Evolutionary conservation across 140 eudicot species (phyloP).

Genomic region (Bidens hawaiensis): DNA sequence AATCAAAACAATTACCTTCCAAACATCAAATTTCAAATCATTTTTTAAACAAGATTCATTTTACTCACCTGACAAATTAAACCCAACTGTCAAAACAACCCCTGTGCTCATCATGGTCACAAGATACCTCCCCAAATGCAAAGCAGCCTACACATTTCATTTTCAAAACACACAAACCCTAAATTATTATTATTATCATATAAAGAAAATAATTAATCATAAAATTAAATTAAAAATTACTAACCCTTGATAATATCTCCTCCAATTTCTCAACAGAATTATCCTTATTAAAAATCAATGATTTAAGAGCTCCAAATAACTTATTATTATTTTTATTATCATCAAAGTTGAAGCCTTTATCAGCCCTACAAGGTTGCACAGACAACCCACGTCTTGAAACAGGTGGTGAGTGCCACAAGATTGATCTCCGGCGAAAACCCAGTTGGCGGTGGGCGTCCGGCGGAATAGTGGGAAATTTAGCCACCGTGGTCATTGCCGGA

Average conservation of each 20-base stretch:
- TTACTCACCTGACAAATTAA: conserved; percentile 67
- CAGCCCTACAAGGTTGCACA: conserved; percentile 53
- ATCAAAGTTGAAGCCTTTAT: conserved; percentile 26
- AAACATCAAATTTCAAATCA: not conserved
- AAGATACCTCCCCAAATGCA: conserved; percentile 65
- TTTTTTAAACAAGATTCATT: not conserved
- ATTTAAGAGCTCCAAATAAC: conserved; percentile 38
- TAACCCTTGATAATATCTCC: conserved; percentile 58
- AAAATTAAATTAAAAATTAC: not conserved
- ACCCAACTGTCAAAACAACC: conserved; percentile 66
- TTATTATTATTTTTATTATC: not conserved
- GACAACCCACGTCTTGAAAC: conserved; percentile 35
- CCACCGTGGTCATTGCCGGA: conserved; percentile 53
- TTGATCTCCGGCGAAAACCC: conserved; percentile 33
- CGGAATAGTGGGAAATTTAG: conserved; percentile 46
- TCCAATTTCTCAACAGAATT: conserved; percentile 56
- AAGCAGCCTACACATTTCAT: conserved; percentile 44
- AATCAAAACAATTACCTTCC: not conserved
- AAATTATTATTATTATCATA: no score
- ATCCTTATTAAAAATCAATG: conserved; percentile 38
- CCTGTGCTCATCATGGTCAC: conserved; percentile 85
- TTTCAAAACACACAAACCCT: not conserved
- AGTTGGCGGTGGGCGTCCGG: conserved; percentile 32
- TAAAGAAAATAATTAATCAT: not conserved
- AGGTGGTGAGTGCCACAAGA: conserved; percentile 27